Percentiles rank a stretch among this genome's conserved stretches.
These are phyloP conservation scores for Gynochthodes officinalis DNA, from an alignment of 257 asterid species.

Conservation along the genomic window DNA sequence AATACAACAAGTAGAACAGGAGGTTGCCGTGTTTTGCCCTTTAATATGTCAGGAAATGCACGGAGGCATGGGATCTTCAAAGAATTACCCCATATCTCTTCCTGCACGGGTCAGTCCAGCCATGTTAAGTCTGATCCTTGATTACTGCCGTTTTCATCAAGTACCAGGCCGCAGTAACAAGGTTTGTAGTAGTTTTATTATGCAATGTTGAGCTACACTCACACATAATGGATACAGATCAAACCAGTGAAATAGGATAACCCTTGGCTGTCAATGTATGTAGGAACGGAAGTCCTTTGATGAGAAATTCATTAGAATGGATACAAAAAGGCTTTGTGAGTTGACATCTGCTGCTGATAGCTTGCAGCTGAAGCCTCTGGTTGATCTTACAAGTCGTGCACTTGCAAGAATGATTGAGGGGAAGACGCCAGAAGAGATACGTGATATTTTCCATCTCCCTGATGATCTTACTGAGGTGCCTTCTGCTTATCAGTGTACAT, in stretches of 20 bases:
- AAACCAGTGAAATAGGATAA: constrained; percentile 17
- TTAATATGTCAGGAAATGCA: constrained; percentile 80
- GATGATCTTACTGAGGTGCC: constrained; percentile 99
- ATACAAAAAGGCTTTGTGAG: constrained; percentile 88
- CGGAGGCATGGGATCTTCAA: constrained; percentile 81
- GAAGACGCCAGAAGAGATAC: constrained; percentile 87
- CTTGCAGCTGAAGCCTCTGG: constrained; percentile 85
- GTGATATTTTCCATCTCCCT: constrained; percentile 84
- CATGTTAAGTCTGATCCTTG: constrained; percentile 81
- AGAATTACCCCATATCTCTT: constrained; percentile 75
- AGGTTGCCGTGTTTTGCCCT: constrained; percentile 84
- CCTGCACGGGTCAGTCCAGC: constrained; percentile 85
- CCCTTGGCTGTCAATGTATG: constrained; percentile 17
- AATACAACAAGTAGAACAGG: constrained; percentile 84
- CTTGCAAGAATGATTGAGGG: constrained; percentile 97
- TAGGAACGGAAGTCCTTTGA: constrained; percentile 93
- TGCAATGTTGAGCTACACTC: not conserved
- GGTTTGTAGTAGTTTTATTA: constrained; percentile 38
- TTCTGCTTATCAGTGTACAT: constrained; percentile 60
- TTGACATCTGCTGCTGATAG: constrained; percentile 97
- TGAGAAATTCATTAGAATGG: constrained; percentile 89
- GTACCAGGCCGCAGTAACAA: constrained; percentile 88
- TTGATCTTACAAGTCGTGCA: constrained; percentile 95
- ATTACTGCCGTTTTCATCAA: constrained; percentile 91
- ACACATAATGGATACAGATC: not conserved